These are phyloP conservation scores for Phaeosphaeriaceae sp. DNA, from an alignment of 2,329 filamentous ascomycete species.

Conservation along the genomic window DNA sequence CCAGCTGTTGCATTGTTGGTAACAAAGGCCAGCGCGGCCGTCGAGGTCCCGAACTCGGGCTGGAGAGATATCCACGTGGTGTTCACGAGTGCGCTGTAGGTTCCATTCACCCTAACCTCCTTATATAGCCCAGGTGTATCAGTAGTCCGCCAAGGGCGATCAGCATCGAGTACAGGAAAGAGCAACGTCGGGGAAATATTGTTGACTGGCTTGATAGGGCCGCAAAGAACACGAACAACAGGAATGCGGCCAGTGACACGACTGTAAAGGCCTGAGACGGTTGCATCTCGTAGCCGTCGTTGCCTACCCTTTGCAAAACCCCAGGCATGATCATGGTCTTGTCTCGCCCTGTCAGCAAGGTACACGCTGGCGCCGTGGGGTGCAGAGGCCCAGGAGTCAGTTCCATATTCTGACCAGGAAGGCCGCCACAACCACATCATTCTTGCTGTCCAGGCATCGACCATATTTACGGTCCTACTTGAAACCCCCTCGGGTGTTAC, in stretches of 20 bases:
- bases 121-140: background rate
- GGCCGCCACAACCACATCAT: slow-evolving; percentile 3
- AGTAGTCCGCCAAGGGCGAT: background rate
- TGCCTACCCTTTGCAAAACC: background rate
- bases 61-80: background rate
- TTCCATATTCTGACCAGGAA: background rate
- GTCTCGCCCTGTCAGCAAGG: background rate
- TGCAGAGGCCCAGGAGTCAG: slow-evolving; percentile 2
- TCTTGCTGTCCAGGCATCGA: slow-evolving; percentile 3
- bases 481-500: slow-evolving; percentile 1
- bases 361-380: slow-evolving; percentile 2
- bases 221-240: slow-evolving; percentile 4
- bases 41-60: background rate
- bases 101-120: background rate
- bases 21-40: background rate
- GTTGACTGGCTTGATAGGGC: background rate
- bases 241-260: slow-evolving; percentile 2
- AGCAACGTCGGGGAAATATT: slow-evolving; percentile 2
- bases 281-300: background rate
- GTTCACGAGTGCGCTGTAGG: slow-evolving; percentile 2
- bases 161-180: background rate
- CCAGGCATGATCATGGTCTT: slow-evolving; percentile 1
- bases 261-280: background rate
- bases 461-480: background rate
- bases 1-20: slow-evolving; percentile 1